Base-by-base conservation (phyloP, 306 rosid species). In the Lagenaria siceraria region DNA sequence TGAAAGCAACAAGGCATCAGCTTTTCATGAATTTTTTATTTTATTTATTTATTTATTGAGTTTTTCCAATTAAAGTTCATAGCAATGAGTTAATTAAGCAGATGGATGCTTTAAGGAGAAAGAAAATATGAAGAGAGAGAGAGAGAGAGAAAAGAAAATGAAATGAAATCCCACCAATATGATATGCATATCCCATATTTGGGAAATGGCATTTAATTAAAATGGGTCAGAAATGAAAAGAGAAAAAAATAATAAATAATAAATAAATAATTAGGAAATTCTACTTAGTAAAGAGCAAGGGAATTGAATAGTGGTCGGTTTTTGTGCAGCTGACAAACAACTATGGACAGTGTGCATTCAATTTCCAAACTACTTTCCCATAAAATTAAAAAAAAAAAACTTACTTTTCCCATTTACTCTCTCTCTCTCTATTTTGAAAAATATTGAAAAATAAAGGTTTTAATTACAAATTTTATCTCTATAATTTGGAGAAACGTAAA, bases 131-230 rank as follows among this genome's bases (percentile, higher is more conserved):
- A 46, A 70, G 75, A 70, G 22, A 69, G 52, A 35, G 72, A 60
- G 36, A 15, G 24, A 33, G 43, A 62, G 6, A 5, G 36, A 33
- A 22, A 15, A 27, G 69, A 36, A 65, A 42, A 21, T 21, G 74
- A 70, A 51, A 70, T 7, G 56, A 70, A 43, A 70, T 43, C 75
- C 36, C 76, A 71, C 40, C 76, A 71, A 72, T 48, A 71, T 71
- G 76, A 71, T 71, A 69, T 54, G 55, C 33, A 71, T 49, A 71
- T 71, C 60, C 59, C 59, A 48, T n/a, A 72, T 48, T 24, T 72
- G 59, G 76, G 76, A 72, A 72, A 46, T 38, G 43, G 76, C 60
- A 72, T 48, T 72, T 60, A 72, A 72, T 72, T 70, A 40, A 70
- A 70, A 42, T 70, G 75, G 56, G 55, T 70, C 75, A 43, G 75